Base-by-base conservation (phyloP, 83 land plant species). In the Larix sibirica region DNA sequence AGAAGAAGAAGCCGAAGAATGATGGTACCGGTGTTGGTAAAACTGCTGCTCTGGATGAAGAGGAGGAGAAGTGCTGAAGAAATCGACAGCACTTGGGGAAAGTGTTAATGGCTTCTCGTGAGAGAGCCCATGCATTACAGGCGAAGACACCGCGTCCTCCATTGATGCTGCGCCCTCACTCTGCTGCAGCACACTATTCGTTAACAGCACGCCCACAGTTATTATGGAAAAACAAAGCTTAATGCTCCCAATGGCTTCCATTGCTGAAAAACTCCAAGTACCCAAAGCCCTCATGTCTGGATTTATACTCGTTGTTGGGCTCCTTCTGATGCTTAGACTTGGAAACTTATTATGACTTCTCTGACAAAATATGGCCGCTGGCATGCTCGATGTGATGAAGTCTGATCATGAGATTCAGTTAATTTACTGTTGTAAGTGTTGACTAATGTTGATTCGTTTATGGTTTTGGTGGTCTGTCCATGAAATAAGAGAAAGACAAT, bases 21-120 rank as follows among this genome's bases (percentile, higher is more conserved):
- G 47, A 42, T 42, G 47, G 47, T 42, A 42, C 47, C 6, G 47
- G 0, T 42, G 47, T 42, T 42, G 47, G 47, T 42, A 42, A 44
- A 44, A 6, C 50, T 44, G 50, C 7, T 44, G 6, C 8, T 44
- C 8, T 44, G 50, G 9, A 44, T 6, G n/a, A 36, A 31, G 42
- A 33, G 73, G 73, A 31, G 77, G 77, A 71, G 77, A 71, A 44
- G 24, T 54, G 54, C 56, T 71, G 50, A 71, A 71, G 77, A 71
- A 71, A 31, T n/a, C 21, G 24, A 40, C 77, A 42, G 77, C 77
- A 42, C 17, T 38, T 42, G 77, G 77, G 17, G 77, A 71, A 10
- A 71, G 77, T 8, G 40, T 23, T n/a, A 20, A 71, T 71, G 77
- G 77, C 0, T 6, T 71, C 36, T 71, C 54, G 9, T 71, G 77